A percentile compares a stretch with the other conserved stretches of the same genome.
These are phyloP conservation scores for Centrapalus pauciflorus DNA, from an alignment of 129 eudicot genomes.

Conservation along the genomic window DNA sequence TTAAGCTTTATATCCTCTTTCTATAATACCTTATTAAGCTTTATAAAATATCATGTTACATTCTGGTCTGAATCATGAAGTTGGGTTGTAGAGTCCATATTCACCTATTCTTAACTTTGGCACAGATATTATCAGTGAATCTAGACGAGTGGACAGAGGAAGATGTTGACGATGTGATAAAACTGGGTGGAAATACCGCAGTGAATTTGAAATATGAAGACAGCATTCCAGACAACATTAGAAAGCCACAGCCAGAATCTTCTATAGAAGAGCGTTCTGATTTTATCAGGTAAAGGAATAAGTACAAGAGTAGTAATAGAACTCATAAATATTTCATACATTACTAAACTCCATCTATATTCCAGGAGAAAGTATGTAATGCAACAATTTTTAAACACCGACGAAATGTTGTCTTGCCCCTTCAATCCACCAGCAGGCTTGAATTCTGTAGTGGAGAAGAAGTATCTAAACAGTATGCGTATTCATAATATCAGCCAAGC, in stretches of 20 bases:
- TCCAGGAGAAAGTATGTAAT: constrained; percentile 81
- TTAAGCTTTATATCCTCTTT: neutral
- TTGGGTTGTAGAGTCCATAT: neutral
- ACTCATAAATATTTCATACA: neutral
- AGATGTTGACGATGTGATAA: constrained; percentile 65
- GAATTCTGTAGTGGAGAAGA: constrained; percentile 36
- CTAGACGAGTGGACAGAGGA: constrained; percentile 92
- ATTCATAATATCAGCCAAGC: constrained; percentile 55
- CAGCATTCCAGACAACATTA: constrained; percentile 45
- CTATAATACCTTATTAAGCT: neutral
- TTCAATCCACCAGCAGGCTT: constrained; percentile 49
- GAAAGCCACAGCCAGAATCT: constrained; percentile 77
- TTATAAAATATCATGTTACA: neutral
- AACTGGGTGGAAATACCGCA: constrained; percentile 68
- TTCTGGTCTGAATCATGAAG: neutral
- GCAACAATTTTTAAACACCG: constrained; percentile 53
- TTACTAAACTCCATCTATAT: constrained; percentile 5
- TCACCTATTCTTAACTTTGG: neutral
- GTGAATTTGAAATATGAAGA: constrained; percentile 77
- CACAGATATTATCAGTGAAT: constrained; percentile 76
- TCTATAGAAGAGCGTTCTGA: constrained; percentile 71
- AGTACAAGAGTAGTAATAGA: neutral
- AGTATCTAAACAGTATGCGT: constrained; percentile 39
- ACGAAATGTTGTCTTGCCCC: constrained; percentile 48
- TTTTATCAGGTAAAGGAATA: constrained; percentile 58